Conservation (phyloP, 2,329 filamentous ascomycete genomes). For the Lasiodiplodia citricola region DNA sequence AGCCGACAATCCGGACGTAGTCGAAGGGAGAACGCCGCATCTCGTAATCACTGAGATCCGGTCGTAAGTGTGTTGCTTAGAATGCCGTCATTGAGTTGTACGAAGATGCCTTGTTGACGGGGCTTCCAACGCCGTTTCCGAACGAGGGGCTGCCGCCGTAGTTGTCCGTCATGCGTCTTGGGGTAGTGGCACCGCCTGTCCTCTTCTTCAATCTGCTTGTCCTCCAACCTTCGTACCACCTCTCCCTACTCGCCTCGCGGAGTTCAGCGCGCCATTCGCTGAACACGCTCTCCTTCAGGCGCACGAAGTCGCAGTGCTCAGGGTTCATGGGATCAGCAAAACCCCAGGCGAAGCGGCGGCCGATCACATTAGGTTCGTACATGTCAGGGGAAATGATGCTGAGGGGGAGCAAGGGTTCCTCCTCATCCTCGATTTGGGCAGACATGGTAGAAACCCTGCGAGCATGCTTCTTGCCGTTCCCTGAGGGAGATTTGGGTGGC, state of each 20-base stretch:
- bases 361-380: constrained; percentile 79
- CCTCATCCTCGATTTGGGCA: constrained; percentile 38
- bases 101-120: background rate
- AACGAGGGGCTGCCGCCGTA: constrained; percentile 8
- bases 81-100: constrained; percentile 13
- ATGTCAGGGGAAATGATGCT: constrained; percentile 93
- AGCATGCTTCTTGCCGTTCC: constrained; percentile 37
- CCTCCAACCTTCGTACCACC: constrained; percentile 97
- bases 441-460: constrained; percentile 49
- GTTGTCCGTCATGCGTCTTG: constrained; percentile 15
- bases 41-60: background rate
- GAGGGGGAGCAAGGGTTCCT: constrained; percentile 77
- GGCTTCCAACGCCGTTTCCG: constrained; percentile 2
- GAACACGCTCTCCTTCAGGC: constrained; percentile 90
- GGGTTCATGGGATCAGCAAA: constrained; percentile 92
- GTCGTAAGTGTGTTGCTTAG: background rate
- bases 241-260: constrained; percentile 84
- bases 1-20: background rate
- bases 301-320: constrained; percentile 91
- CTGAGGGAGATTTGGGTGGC: constrained; percentile 41
- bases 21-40: background rate
- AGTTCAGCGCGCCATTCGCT: constrained; percentile 91
- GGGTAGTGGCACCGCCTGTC: background rate
- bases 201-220: constrained; percentile 57
- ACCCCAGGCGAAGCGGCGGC: constrained; percentile 93